These are phyloP conservation scores for Cyclotella distinguenda DNA, from an alignment of 108 stramenopile genomes.

Conservation along the genomic window DNA sequence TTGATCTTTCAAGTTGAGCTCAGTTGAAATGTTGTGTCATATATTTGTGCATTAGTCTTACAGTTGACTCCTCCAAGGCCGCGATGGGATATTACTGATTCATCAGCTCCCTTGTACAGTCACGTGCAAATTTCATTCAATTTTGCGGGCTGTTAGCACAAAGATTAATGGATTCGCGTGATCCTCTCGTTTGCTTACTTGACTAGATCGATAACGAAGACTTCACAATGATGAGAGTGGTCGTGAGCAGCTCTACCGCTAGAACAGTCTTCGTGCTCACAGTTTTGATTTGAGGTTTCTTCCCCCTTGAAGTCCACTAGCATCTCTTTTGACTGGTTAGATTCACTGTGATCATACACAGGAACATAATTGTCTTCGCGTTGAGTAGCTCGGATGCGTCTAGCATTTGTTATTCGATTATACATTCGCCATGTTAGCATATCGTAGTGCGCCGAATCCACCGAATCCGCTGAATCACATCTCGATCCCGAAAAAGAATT, in stretches of 20 bases:
- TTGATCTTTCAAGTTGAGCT: no score
- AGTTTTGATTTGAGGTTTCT: background rate
- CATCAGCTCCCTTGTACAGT: no score
- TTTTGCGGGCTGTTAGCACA: no score
- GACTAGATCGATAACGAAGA: background rate
- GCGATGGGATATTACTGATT: no score
- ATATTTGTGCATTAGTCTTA: no score
- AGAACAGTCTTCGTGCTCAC: background rate
- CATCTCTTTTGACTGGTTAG: background rate
- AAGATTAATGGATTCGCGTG: no score
- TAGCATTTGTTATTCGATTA: background rate
- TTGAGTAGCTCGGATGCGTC: background rate
- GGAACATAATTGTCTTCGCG: background rate
- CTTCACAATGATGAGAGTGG: background rate
- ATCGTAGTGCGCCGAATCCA: slow-evolving; percentile 5
- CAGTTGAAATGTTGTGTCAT: no score
- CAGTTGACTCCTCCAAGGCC: no score
- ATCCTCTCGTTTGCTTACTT: background rate
- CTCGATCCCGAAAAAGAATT: background rate
- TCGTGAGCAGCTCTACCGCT: background rate
- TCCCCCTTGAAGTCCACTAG: background rate
- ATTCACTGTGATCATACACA: background rate
- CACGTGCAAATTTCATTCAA: no score
- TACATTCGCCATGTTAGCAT: slow-evolving; percentile 6
- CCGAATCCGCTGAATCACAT: background rate